phyloP scores from a whole-genome alignment of 2,329 filamentous ascomycete genomes.

The Fusarium guadeloupense region DNA sequence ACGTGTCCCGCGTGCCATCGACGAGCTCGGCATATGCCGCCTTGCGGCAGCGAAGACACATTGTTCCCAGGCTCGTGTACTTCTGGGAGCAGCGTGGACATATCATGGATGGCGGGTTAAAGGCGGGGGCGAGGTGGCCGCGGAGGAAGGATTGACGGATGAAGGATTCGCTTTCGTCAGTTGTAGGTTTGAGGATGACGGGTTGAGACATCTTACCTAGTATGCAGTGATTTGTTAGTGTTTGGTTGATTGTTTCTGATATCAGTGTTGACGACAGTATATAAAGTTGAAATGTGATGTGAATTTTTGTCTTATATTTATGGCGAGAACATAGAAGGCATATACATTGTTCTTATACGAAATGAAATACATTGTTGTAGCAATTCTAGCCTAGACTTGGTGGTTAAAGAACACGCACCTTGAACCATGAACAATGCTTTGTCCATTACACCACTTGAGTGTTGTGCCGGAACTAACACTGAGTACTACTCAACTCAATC shows the following conservation, averaged over 20 bases:
- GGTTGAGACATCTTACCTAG: conserved; percentile 9
- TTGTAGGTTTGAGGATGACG: neutral
- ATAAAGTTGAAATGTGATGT: neutral
- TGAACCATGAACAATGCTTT: neutral
- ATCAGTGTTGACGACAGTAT: neutral
- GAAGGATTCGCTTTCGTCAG: conserved; percentile 1
- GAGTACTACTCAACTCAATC: neutral
- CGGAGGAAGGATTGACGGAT: conserved; percentile 14
- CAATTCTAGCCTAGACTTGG: neutral
- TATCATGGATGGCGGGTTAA: neutral
- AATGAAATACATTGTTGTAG: accelerated
- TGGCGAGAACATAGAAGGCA: neutral
- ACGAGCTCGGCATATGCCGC: neutral
- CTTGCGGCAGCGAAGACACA: conserved; percentile 20
- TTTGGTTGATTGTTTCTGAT: neutral
- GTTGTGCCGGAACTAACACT: neutral
- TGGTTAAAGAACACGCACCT: accelerated
- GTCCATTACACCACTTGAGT: neutral
- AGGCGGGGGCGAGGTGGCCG: conserved; percentile 15
- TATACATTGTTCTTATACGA: neutral
- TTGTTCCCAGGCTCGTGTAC: neutral
- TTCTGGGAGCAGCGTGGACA: conserved; percentile 7
- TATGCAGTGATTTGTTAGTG: neutral
- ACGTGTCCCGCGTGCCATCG: neutral
- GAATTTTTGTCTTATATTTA: neutral